Conservation (phyloP, 345 rosid genomes). For the Aegle marmelos region DNA sequence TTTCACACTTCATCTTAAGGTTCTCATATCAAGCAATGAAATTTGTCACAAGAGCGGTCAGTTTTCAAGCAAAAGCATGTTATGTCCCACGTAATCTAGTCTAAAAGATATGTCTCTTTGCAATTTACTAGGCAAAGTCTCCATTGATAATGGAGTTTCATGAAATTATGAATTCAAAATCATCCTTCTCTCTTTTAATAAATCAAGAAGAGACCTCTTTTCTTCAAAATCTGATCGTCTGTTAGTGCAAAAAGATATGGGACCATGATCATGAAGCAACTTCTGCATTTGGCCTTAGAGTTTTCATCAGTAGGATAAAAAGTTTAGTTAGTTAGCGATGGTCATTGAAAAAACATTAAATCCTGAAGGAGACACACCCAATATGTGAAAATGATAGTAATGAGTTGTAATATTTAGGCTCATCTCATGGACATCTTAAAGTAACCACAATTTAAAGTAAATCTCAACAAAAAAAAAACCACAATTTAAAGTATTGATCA, state of each 20-base stretch:
- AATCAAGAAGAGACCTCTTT: not conserved
- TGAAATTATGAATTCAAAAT: not conserved
- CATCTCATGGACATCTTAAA: not conserved
- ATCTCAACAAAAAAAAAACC: no score
- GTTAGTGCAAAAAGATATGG: not conserved
- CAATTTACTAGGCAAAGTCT: not conserved
- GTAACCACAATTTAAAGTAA: not conserved
- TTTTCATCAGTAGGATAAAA: not conserved
- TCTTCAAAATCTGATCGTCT: constrained; percentile 7
- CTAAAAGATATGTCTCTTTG: not conserved
- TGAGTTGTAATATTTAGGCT: not conserved
- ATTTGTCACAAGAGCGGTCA: not conserved
- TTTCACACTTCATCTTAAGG: no score
- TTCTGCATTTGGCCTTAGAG: not conserved
- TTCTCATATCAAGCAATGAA: not conserved
- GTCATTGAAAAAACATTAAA: not conserved
- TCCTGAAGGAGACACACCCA: not conserved
- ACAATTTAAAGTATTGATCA: not conserved
- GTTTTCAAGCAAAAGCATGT: not conserved
- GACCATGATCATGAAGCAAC: not conserved
- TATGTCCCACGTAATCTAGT: constrained; percentile 1
- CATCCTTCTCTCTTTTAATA: not conserved
- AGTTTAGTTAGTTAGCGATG: not conserved
- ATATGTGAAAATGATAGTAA: not conserved
- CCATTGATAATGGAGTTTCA: not conserved